Conservation (phyloP, 768 basidiomycete species). For the Mycena polygramma region DNA sequence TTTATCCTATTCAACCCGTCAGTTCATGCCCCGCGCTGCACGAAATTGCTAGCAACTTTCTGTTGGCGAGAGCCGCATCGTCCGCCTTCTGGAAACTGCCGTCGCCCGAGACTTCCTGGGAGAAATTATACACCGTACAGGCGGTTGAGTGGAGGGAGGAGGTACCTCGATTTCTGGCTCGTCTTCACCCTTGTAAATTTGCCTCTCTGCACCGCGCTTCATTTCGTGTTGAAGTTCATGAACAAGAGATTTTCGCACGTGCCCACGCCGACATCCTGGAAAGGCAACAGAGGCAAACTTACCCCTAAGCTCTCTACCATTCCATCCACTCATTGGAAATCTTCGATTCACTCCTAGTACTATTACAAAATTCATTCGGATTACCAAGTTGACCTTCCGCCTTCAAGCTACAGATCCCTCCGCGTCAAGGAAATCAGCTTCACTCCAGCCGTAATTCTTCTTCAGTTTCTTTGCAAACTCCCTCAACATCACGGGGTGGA, state of each 20-base stretch:
- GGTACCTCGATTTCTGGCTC: conserved; percentile 57
- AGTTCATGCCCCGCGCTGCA: conserved; percentile 16
- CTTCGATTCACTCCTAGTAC: too few relatives aligned
- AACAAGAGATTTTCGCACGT: not conserved
- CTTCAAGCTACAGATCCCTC: too few relatives aligned
- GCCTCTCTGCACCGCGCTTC: conserved; percentile 84
- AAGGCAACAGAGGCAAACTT: not conserved
- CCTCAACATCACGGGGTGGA: conserved; percentile 63
- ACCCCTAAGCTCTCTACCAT: too few relatives aligned
- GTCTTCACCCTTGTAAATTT: conserved; percentile 65
- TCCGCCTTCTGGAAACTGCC: conserved; percentile 71
- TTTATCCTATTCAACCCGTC: conserved; percentile 64
- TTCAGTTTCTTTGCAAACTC: conserved; percentile 70
- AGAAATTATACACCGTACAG: conserved; percentile 1
- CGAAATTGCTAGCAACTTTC: conserved; percentile 63
- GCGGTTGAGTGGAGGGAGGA: conserved; percentile 36
- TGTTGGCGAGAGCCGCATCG: conserved; percentile 63
- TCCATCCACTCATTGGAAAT: too few relatives aligned
- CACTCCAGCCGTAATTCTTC: conserved; percentile 75
- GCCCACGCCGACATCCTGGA: not conserved
- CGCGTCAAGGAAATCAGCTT: conserved; percentile 38
- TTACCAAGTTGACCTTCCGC: too few relatives aligned
- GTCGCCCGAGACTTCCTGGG: conserved; percentile 57
- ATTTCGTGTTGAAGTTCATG: conserved; percentile 47
- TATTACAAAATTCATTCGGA: too few relatives aligned